Conservation (phyloP, 768 basidiomycete species). For the Astraeus odoratus region DNA sequence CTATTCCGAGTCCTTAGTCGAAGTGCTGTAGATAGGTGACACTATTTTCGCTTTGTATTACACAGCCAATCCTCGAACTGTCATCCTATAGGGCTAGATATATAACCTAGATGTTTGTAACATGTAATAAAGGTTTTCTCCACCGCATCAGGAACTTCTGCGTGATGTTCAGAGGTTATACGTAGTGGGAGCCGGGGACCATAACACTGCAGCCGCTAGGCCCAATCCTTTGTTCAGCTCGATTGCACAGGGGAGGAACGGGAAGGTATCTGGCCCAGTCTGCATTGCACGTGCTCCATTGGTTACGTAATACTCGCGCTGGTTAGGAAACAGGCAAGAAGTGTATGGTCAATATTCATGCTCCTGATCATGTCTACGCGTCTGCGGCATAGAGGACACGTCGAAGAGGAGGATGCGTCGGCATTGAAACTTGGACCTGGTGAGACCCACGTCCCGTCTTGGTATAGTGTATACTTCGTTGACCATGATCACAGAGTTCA, state of each 20-base stretch:
- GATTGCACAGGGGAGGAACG: too few species aligned
- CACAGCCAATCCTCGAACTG: conserved; percentile 11
- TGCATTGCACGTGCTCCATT: too few species aligned
- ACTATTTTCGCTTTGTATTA: conserved; percentile 19
- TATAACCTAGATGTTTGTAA: conserved; percentile 30
- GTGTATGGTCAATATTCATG: conserved; percentile 8
- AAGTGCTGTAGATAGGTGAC: conserved; percentile 13
- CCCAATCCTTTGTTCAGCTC: too few species aligned
- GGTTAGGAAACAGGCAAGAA: too few species aligned
- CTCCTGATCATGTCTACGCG: conserved; percentile 45
- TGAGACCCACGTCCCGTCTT: conserved; percentile 15
- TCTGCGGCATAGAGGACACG: conserved; percentile 55
- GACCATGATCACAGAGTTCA: conserved; percentile 55
- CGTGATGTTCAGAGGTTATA: too few species aligned
- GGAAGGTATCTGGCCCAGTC: too few species aligned
- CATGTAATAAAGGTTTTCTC: too few species aligned
- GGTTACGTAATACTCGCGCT: too few species aligned
- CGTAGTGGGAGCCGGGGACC: too few species aligned
- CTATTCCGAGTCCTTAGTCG: too few species aligned
- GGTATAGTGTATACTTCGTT: neutral
- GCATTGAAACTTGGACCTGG: conserved; percentile 77
- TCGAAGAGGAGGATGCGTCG: conserved; percentile 83
- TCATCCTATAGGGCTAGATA: conserved; percentile 25
- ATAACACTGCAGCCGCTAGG: too few species aligned
- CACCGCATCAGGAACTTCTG: too few species aligned